A percentile compares a stretch with the other conserved stretches of the same genome.
phyloP scores from a whole-genome alignment of 2,329 filamentous ascomycete species.

The Cercospora canescens region DNA sequence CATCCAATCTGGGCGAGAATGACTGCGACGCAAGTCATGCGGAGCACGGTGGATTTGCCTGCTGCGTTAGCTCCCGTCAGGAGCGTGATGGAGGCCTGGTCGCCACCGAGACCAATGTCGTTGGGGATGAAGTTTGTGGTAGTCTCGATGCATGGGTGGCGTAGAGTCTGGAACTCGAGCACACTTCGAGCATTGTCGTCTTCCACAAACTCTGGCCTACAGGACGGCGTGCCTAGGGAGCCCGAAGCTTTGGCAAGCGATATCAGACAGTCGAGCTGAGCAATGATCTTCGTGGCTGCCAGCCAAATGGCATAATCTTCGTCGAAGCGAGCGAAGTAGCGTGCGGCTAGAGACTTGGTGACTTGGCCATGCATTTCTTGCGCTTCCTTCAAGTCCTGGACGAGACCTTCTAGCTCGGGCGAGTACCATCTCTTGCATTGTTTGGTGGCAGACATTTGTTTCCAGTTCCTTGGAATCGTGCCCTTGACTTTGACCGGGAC shows the following conservation, averaged over 20 bases:
- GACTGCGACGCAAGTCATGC: slow-evolving; percentile 95
- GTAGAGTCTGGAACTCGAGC: slow-evolving; percentile 87
- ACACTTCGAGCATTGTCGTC: slow-evolving; percentile 70
- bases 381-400: slow-evolving; percentile 86
- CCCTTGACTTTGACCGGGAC: slow-evolving; percentile 79
- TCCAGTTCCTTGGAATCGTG: slow-evolving; percentile 76
- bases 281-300: slow-evolving; percentile 82
- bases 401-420: slow-evolving; percentile 74
- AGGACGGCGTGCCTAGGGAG: slow-evolving; percentile 81
- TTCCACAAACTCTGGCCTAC: slow-evolving; percentile 84
- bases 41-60: slow-evolving; percentile 91
- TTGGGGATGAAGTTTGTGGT: slow-evolving; percentile 96
- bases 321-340: slow-evolving; percentile 88
- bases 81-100: slow-evolving; percentile 78
- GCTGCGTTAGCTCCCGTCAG: slow-evolving; percentile 96
- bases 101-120: slow-evolving; percentile 82
- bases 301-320: slow-evolving; percentile 84
- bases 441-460: slow-evolving; percentile 93
- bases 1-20: slow-evolving; percentile 98
- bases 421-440: slow-evolving; percentile 94
- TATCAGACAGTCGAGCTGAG: slow-evolving; percentile 92
- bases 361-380: slow-evolving; percentile 93
- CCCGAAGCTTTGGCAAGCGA: slow-evolving; percentile 87
- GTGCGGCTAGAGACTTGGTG: slow-evolving; percentile 77
- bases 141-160: slow-evolving; percentile 91